phyloP scores from a whole-genome alignment of 139 green algal species.

The Coelastrella sp. region DNA sequence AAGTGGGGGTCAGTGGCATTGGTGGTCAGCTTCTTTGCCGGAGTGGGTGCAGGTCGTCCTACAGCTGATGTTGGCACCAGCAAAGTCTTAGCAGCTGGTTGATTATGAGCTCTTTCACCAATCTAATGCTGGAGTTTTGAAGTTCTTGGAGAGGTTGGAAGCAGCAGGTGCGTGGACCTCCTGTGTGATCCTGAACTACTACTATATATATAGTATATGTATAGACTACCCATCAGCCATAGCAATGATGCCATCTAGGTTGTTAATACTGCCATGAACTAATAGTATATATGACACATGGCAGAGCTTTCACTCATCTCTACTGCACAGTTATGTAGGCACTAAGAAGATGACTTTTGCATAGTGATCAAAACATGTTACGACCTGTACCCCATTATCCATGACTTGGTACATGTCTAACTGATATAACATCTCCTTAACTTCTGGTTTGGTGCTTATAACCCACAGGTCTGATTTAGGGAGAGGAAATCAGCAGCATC shows the following conservation, averaged over 20 bases:
- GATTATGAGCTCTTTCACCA: too few relatives aligned
- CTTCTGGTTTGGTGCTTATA: background rate
- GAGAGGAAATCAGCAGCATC: constrained; percentile 6
- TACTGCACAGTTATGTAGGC: background rate
- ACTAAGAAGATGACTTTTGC: background rate
- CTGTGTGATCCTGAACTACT: background rate
- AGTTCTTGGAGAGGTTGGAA: background rate
- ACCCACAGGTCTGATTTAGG: constrained; percentile 8
- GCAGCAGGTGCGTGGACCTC: background rate
- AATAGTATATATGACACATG: too few relatives aligned
- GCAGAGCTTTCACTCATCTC: background rate
- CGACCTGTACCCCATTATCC: background rate
- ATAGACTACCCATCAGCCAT: background rate
- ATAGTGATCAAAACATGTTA: background rate
- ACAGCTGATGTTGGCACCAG: too few relatives aligned
- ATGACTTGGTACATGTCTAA: background rate
- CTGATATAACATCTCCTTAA: background rate
- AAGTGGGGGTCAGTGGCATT: too few relatives aligned
- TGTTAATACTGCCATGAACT: too few relatives aligned
- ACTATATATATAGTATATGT: background rate
- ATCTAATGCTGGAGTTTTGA: too few relatives aligned
- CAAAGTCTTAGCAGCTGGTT: too few relatives aligned
- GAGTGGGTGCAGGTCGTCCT: too few relatives aligned
- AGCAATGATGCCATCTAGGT: background rate
- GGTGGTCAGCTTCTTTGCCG: too few relatives aligned